Evolutionary conservation across 805 yeast genomes (phyloP), one percentile per base, ranked within the genome.

Genomic region (Cyberlindnera japonica): DNA sequence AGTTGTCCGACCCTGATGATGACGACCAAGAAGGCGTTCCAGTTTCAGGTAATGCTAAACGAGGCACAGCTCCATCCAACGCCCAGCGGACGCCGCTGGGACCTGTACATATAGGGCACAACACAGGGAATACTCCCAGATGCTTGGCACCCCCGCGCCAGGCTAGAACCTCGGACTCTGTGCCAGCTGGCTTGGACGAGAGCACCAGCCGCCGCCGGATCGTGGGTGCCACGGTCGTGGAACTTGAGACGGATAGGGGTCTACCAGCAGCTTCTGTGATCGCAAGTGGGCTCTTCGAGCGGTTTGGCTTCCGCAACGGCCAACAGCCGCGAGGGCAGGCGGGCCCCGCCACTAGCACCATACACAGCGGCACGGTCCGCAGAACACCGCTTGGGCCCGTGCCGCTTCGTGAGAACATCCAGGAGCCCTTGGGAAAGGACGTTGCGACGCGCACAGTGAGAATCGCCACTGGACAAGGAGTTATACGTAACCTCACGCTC

Each of bases 1-100:
- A 55, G n/a, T 48, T 55, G 50, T 52, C 51, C 10, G 60, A 55
- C 36, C 45, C 54, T 3, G 60, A 55, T 22, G 54, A 48, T 7
- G 50, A 43, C 13, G 42, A 31, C 2, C 28, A 29, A 16, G 47
- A 35, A 4, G 16, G 18, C 13, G 24, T 20, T 14, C 34, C 34
- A 19, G 6, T 6, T 5, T 12, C 34, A 5, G n/a, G 13, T 4
- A 13, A 16, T 16, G 22, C 21, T 5, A n/a, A 17, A 27, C 18
- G 16, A 15, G 6, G 18, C 18, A 29, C 33, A 7, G 14, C 19
- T 15, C 31, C 31, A 15, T n/a, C n/a, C n/a, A n/a, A n/a, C n/a
- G n/a, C n/a, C n/a, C n/a, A n/a, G n/a, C n/a, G n/a, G n/a, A n/a
- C n/a, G n/a, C n/a, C n/a, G n/a, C n/a, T n/a, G n/a, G n/a, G n/a